Base-by-base conservation (phyloP, 2,329 filamentous ascomycete species). In the Fusarium sp. region DNA sequence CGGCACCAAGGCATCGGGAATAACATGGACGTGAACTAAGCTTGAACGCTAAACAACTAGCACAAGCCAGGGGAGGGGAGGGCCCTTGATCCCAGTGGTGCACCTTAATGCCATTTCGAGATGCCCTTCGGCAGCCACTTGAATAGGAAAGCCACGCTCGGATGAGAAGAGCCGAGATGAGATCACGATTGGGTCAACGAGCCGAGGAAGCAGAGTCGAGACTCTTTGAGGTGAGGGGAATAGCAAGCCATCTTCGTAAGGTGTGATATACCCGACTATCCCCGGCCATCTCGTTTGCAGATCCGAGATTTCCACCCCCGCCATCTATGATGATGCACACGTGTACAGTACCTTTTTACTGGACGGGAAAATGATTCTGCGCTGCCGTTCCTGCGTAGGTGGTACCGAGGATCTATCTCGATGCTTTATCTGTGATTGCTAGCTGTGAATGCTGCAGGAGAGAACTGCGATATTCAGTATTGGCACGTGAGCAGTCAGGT, bases 1-100 rank as follows among this genome's bases (percentile, higher is more conserved):
- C 31, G 37, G 33, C 33, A 15, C 41, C 44, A 35, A 57, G 35
- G 43, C 7, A 9, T 31, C 72, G 72, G 72, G 59, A 74, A 74
- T 74, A 74, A 69, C 35, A 56, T 66, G 70, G 70, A 47, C 11
- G 37, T 74, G 70, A 55, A 41, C 29, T 50, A 48, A 54, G 46
- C 35, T 59, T 26, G 43, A 42, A 57, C 39, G 46, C 63, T 52
- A 49, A 54, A 63, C 35, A 26, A n/a, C 35, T 44, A 55, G 49
- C 43, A 49, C 61, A 42, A 63, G 50, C 35, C 21, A 60, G 8
- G n/a, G n/a, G n/a, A n/a, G n/a, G n/a, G n/a, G n/a, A 16, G 3
- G 50, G 53, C 47, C 43, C 43, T 21, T 21, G 38, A 31, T 31
- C 58, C 33, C 41, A 29, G 29, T 50, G 57, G 41, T n/a, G n/a